Base-by-base conservation (phyloP, 768 basidiomycete genomes). In the Amanita thiersii region DNA sequence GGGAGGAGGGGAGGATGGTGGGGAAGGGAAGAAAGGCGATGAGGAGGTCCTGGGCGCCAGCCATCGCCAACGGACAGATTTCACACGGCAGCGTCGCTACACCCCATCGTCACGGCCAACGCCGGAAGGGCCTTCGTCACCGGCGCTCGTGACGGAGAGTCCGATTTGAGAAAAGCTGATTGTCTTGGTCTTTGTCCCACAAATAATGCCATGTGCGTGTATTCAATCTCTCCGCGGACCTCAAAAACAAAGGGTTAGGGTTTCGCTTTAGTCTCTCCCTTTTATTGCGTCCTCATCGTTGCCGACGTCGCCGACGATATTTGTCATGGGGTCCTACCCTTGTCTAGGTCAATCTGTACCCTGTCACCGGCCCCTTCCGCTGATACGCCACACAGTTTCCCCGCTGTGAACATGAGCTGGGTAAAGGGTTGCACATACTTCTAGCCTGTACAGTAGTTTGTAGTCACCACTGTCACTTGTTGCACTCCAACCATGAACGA, bases 41-140 rank as follows among this genome's bases (percentile, higher is more conserved):
- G 64, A 58, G 56, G 58, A 57, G 58, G 64, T 61, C 60, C 62
- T 66, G 66, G 63, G 65, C 65, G 67, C 64, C 67, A 69, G 65
- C 57, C 68, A 70, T 70, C 68, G 67, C 65, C 69, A 69, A 69
- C 69, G 61, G 65, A 65, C 58, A 70, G 65, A 69, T 63, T 70
- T 70, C 70, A 69, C 69, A 70, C 70, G 68, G 68, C 56, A 69
- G 60, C 65, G 65, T 70, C 68, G 68, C 68, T 70, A 70, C 67
- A 43, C 62, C 54, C 61, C 70, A 69, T 70, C 69, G 69, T 66
- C 65, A 72, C 70, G 70, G 70, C 67, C 70, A 71, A 69, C 68
- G 69, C 70, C 70, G 70, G 66, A 68, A 68, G 68, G 62, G 53
- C 63, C 63, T 70, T 70, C 67, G 70, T 69, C 69, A 69, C 67